Percentiles rank a stretch among this genome's conserved stretches.
Conservation (phyloP, 352 stramenopile species). For the Globisporangium camurandrum region DNA sequence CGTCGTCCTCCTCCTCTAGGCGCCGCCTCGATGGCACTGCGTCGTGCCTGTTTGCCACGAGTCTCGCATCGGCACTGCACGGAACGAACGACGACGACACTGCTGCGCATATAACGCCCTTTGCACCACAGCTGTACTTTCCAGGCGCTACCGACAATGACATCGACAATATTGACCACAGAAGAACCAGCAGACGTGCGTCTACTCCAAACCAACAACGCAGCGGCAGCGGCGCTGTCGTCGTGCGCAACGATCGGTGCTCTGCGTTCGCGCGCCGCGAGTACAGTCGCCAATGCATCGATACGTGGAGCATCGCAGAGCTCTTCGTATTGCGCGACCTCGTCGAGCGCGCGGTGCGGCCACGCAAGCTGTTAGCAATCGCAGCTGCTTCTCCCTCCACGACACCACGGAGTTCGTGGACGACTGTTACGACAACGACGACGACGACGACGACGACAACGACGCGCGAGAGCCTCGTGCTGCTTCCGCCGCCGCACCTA, state of each 20-base stretch:
- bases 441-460: not conserved
- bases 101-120: not conserved
- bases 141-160: conserved; percentile 1
- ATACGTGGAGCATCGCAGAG: conserved; percentile 50
- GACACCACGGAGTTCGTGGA: no score
- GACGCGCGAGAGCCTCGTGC: conserved; percentile 11
- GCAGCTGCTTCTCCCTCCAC: no score
- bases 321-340: conserved; percentile 49
- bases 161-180: not conserved
- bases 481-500: conserved; percentile 4
- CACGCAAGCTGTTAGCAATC: no score
- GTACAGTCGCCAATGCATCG: conserved; percentile 24
- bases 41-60: conserved; percentile 13
- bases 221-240: not conserved
- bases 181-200: not conserved
- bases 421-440: conserved; percentile 4
- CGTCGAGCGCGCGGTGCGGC: conserved; percentile 31
- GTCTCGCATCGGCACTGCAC: conserved; percentile 8
- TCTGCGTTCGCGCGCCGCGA: conserved; percentile 12
- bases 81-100: not conserved
- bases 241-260: conserved; percentile 6
- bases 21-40: not conserved
- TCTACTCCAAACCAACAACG: not conserved
- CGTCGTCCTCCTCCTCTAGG: not conserved
- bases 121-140: conserved; percentile 14